These are phyloP conservation scores for Boletus vinaceobasis DNA, from an alignment of 768 basidiomycete genomes.

Conservation along the genomic window DNA sequence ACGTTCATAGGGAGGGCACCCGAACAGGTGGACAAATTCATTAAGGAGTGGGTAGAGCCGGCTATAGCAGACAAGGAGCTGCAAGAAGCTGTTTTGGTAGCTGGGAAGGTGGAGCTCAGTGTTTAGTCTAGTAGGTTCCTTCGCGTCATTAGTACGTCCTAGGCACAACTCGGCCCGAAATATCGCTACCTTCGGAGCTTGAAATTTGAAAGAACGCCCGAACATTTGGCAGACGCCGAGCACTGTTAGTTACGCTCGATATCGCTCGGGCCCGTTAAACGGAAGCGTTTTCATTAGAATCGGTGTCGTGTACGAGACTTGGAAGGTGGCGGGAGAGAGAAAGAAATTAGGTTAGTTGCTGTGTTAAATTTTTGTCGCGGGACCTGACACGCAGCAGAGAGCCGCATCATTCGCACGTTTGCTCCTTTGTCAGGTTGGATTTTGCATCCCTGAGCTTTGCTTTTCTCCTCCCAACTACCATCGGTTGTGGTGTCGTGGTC, in stretches of 20 bases:
- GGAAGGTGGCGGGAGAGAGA: background rate
- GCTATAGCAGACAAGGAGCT: constrained; percentile 62
- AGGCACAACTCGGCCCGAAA: constrained; percentile 14
- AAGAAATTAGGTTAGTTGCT: constrained; percentile 7
- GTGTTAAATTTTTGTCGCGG: background rate
- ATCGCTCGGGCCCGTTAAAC: background rate
- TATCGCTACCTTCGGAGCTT: constrained; percentile 10
- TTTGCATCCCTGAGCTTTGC: constrained; percentile 12
- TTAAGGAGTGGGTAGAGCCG: constrained; percentile 85
- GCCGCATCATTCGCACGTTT: constrained; percentile 29
- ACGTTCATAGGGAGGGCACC: constrained; percentile 94
- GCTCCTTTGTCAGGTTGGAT: constrained; percentile 17
- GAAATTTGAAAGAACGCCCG: constrained; percentile 20
- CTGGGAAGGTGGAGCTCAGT: constrained; percentile 57
- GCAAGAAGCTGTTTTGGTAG: constrained; percentile 47
- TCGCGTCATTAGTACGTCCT: background rate
- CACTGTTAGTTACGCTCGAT: background rate
- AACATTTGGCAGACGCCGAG: background rate
- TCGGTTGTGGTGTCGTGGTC: constrained; percentile 3
- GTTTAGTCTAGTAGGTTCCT: background rate
- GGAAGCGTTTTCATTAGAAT: background rate
- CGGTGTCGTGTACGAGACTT: background rate
- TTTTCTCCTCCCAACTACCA: constrained; percentile 13
- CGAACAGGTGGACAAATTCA: constrained; percentile 88
- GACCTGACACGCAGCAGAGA: constrained; percentile 8